Conservation (phyloP, 192 early-diverging fungal species). For the Coemansia brasiliensis region DNA sequence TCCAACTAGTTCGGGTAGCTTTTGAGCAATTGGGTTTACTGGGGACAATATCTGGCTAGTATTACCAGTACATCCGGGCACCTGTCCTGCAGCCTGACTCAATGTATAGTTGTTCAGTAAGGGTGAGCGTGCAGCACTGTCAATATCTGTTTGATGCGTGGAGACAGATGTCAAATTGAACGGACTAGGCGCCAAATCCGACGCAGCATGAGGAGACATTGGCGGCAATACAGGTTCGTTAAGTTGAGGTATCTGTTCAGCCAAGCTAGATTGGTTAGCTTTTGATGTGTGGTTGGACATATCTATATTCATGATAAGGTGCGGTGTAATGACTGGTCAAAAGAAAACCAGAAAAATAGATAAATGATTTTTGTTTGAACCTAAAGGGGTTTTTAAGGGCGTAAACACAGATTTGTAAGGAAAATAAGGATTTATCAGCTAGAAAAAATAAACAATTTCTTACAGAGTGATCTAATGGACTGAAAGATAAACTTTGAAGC, state of each 20-base stretch:
- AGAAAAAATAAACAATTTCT: too few species aligned
- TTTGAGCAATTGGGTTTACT: background rate
- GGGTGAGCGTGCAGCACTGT: background rate
- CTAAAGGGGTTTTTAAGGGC: background rate
- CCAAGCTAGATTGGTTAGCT: background rate
- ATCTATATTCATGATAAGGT: conserved; percentile 6
- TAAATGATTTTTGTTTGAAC: background rate
- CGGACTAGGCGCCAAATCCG: background rate
- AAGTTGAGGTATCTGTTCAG: background rate
- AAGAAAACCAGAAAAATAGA: background rate
- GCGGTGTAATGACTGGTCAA: background rate
- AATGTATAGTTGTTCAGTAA: background rate
- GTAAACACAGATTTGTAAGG: background rate
- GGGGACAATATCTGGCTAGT: too few species aligned
- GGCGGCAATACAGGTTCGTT: conserved; percentile 2
- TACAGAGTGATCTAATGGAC: too few species aligned
- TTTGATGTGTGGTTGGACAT: background rate
- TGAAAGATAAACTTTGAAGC: too few species aligned
- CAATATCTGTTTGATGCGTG: background rate
- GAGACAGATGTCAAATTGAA: background rate
- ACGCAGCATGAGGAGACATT: background rate
- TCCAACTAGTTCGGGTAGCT: conserved; percentile 9
- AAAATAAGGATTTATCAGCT: background rate
- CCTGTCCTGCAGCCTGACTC: background rate
- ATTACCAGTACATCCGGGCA: too few species aligned